Evolutionary conservation across 352 stramenopile genomes (phyloP), one percentile per base, ranked within the genome.

Genomic region (Achlya hypogyna): DNA sequence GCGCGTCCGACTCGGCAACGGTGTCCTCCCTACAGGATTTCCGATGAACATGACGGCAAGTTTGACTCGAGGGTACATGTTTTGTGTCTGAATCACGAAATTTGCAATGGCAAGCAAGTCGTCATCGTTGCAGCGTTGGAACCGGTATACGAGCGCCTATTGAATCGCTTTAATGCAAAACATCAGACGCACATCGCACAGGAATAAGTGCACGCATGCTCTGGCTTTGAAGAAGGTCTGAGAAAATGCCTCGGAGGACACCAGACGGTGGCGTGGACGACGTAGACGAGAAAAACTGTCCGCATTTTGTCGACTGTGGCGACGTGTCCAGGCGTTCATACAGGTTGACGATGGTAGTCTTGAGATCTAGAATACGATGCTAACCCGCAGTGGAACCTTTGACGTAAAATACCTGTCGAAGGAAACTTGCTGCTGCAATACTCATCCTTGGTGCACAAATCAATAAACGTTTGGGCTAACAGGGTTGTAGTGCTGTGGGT

Each of bases 131-230:
- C 77, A 85, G 6, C 75, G 74, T 4, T 71, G 72, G 25, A 85
- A 34, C 38, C 72, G 56, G 56, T 82, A 81, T 0, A 74, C 59
- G 10, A 85, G 47, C 22, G 62, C 69, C 49, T 54, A 54, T 54
- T 6, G 23, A 14, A 16, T 8, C 6, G 23, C 6, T 16, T 54
- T 6, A 34, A 54, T 28, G 16, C 16, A 54, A 54, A 34, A 54
- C 16, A 16, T 6, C 6, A 54, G 6, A 54, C 8, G 16, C 16
- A 34, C 8, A 54, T 54, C 6, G 49, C 16, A 54, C 49, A 0
- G 77, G 72, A 47, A 85, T 81, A 4, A 81, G 42, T 4, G 47
- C 68, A 25, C 78, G 72, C 4, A 53, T 53, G 20, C 18, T 64
- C 1, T 63, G 60, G n/a, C 29, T 38, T 51, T 69, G 59, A 16